phyloP scores from a whole-genome alignment of 148 eudicot species.

The Fagopyrum tataricum region DNA sequence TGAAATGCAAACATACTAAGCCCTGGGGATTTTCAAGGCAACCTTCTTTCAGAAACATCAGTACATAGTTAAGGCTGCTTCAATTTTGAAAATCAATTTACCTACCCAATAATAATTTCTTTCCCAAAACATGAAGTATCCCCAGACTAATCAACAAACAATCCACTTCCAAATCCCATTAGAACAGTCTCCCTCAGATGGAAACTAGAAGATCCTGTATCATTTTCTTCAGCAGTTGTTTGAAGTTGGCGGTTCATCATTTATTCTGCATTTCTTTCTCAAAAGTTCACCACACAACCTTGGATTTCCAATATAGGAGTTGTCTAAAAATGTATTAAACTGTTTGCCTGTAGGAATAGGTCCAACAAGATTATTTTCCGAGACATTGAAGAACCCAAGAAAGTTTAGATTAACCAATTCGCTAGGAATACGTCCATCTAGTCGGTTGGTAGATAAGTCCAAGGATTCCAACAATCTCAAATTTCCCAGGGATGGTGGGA shows the following conservation, averaged over 20 bases:
- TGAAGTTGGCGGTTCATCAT: too few species aligned
- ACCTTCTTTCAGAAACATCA: neutral
- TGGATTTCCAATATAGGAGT: conserved; percentile 21
- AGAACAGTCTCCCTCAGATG: neutral
- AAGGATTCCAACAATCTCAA: conserved; percentile 16
- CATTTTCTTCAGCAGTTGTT: too few species aligned
- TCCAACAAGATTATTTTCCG: conserved; percentile 21
- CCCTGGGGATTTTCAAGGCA: neutral
- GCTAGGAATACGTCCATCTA: conserved; percentile 21
- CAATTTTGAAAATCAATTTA: neutral
- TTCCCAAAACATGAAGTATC: neutral
- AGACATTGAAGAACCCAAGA: conserved; percentile 21
- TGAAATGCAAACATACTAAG: neutral
- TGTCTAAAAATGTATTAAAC: conserved; percentile 16
- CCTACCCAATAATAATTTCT: neutral
- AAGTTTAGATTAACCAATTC: conserved; percentile 5
- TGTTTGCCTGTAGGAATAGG: conserved; percentile 21
- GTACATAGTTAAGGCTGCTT: neutral
- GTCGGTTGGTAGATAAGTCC: conserved; percentile 22
- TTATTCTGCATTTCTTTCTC: conserved; percentile 16
- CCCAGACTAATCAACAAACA: neutral
- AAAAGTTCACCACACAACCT: conserved; percentile 22
- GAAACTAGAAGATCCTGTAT: neutral
- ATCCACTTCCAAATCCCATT: conserved; percentile 13
- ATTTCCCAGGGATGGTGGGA: conserved; percentile 19